These are phyloP conservation scores for Daldinia bambusicola DNA, from an alignment of 495 filamentous ascomycete genomes.

Conservation along the genomic window DNA sequence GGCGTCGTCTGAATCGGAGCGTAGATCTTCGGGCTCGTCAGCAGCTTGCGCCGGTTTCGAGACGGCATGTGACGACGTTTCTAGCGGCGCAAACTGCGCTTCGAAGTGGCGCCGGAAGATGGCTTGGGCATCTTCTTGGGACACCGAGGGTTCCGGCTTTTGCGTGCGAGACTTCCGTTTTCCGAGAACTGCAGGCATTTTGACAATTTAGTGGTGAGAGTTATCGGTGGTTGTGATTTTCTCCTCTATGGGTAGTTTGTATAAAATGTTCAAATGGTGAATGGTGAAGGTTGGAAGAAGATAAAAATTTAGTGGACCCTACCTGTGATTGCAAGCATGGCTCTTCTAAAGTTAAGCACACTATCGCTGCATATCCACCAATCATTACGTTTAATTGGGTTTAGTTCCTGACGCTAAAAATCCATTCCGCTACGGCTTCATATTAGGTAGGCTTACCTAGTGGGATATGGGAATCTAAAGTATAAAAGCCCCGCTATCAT, in stretches of 20 bases:
- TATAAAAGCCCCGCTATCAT: slow-evolving; percentile 15
- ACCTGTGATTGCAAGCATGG: background rate
- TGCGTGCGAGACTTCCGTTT: slow-evolving; percentile 54
- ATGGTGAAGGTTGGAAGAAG: slow-evolving; percentile 22
- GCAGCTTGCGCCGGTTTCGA: slow-evolving; percentile 24
- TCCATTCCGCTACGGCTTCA: slow-evolving; percentile 41
- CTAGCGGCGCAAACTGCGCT: slow-evolving; percentile 80
- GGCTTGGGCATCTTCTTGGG: slow-evolving; percentile 52
- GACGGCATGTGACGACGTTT: slow-evolving; percentile 43
- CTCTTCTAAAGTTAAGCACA: too few species aligned
- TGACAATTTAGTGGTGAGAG: slow-evolving; percentile 6
- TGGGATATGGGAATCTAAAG: slow-evolving; percentile 6
- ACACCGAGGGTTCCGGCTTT: slow-evolving; percentile 38
- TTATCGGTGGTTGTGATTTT: background rate
- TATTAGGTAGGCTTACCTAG: too few species aligned
- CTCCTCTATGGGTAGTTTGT: background rate
- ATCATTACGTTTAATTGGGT: slow-evolving; percentile 25
- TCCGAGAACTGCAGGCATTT: slow-evolving; percentile 53
- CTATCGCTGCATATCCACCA: slow-evolving; percentile 17
- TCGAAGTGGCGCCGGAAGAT: slow-evolving; percentile 87
- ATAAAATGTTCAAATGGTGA: background rate
- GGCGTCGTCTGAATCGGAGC: slow-evolving; percentile 47
- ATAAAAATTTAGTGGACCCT: slow-evolving; percentile 38
- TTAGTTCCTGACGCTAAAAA: slow-evolving; percentile 9
- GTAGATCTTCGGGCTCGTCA: slow-evolving; percentile 36